Percentiles rank a stretch among this genome's conserved stretches.
Evolutionary conservation across 1,284 basidiomycete genomes (phyloP).

Genomic region (Naganishia albida): DNA sequence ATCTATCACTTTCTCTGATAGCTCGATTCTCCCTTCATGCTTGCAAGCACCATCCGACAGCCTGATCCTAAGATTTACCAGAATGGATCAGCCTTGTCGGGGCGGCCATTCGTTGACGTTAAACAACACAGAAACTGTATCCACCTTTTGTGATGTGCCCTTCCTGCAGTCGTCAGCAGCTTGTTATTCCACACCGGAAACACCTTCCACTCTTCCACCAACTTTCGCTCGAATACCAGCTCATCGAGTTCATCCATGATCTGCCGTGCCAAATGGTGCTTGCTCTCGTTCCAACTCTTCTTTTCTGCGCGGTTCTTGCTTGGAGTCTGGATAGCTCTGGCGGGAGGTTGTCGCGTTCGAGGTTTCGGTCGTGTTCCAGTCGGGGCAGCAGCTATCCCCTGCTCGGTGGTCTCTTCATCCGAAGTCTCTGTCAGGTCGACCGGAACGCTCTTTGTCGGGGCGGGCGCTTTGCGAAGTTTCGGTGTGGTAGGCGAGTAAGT

Average conservation of each 20-base stretch:
- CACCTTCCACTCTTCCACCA: slow-evolving; percentile 40
- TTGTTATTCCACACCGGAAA: slow-evolving; percentile 31
- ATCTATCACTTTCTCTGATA: slow-evolving; percentile 32
- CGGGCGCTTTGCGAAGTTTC: slow-evolving; percentile 9
- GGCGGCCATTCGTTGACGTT: too few species aligned
- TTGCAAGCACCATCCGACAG: slow-evolving; percentile 35
- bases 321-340: slow-evolving; percentile 6
- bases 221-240: slow-evolving; percentile 44
- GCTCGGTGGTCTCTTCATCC: slow-evolving; percentile 21
- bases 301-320: slow-evolving; percentile 30
- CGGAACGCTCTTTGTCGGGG: not conserved
- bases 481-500: slow-evolving; percentile 24
- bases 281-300: slow-evolving; percentile 39
- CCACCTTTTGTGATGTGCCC: slow-evolving; percentile 41
- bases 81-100: slow-evolving; percentile 30
- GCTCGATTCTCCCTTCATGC: slow-evolving; percentile 28
- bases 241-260: slow-evolving; percentile 49
- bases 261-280: slow-evolving; percentile 41
- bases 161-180: slow-evolving; percentile 50
- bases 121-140: too few species aligned
- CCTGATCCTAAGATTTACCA: slow-evolving; percentile 37
- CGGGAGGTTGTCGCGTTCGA: slow-evolving; percentile 14
- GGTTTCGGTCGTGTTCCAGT: slow-evolving; percentile 1
- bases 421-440: slow-evolving; percentile 27
- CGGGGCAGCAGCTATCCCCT: not conserved